Evolutionary conservation across 2,329 filamentous ascomycete species (phyloP).

Genomic region (Fusarium pseudoanthophilum): DNA sequence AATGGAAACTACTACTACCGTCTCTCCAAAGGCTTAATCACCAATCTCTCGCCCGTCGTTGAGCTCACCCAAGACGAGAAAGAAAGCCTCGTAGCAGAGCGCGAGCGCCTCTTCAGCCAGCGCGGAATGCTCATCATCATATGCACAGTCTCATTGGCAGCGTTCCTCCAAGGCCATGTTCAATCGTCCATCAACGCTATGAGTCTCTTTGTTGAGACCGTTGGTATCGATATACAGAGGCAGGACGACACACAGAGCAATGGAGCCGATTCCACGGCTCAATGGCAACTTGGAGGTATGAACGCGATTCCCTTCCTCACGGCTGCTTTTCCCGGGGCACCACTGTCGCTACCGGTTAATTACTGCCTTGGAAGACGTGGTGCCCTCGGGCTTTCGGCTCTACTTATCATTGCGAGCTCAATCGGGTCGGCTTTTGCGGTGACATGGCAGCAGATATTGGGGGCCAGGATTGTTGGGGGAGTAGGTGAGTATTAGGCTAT

Average conservation of each 20-base stretch:
- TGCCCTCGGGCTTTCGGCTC: slow-evolving; percentile 51
- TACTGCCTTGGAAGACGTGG: slow-evolving; percentile 53
- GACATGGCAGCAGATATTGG: slow-evolving; percentile 48
- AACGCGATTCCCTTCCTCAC: slow-evolving; percentile 53
- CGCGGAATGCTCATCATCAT: slow-evolving; percentile 34
- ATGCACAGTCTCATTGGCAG: slow-evolving; percentile 53
- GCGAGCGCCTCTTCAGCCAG: slow-evolving; percentile 46
- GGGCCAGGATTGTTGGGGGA: slow-evolving; percentile 41
- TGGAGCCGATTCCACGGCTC: background rate
- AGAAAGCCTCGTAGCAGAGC: slow-evolving; percentile 23
- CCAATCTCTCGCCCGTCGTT: background rate
- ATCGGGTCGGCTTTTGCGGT: slow-evolving; percentile 48
- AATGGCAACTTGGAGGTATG: slow-evolving; percentile 46
- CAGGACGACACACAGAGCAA: background rate
- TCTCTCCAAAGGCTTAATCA: slow-evolving; percentile 2
- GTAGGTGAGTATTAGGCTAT: slow-evolving; percentile 11
- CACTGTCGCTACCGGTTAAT: slow-evolving; percentile 52
- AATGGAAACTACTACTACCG: slow-evolving; percentile 22
- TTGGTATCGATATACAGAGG: slow-evolving; percentile 14
- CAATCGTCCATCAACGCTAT: slow-evolving; percentile 55
- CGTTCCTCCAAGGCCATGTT: slow-evolving; percentile 56
- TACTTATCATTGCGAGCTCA: slow-evolving; percentile 53
- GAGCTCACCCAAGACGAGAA: slow-evolving; percentile 5
- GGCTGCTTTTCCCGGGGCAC: slow-evolving; percentile 51
- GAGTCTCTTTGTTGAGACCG: slow-evolving; percentile 43